These are phyloP conservation scores for Termitomyces sp. DNA, from an alignment of 768 basidiomycete species.

Conservation along the genomic window DNA sequence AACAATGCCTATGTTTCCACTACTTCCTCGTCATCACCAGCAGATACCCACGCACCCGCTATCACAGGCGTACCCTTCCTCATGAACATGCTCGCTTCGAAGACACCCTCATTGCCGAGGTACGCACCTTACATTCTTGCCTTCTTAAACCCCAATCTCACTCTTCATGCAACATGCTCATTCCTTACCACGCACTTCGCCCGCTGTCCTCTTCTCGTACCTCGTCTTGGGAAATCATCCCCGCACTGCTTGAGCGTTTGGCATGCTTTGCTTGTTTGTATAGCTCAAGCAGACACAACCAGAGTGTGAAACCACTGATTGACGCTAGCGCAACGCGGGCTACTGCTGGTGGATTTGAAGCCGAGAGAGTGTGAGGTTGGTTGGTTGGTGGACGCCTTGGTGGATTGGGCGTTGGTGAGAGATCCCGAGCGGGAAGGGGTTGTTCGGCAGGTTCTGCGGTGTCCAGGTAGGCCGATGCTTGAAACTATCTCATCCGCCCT, in stretches of 20 bases:
- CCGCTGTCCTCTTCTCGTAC: conserved; percentile 45
- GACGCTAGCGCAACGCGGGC: conserved; percentile 30
- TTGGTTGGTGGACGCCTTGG: conserved; percentile 28
- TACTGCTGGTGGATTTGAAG: conserved; percentile 39
- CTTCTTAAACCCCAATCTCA: not conserved
- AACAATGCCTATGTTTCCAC: not conserved
- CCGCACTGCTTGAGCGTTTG: conserved; percentile 31
- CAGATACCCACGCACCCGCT: not conserved
- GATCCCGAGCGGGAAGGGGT: conserved; percentile 20
- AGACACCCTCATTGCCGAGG: conserved; percentile 35
- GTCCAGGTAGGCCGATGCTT: conserved; percentile 31
- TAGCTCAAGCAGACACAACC: not conserved
- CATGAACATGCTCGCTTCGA: conserved; percentile 42
- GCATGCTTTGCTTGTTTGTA: conserved; percentile 34
- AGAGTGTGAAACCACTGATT: conserved; percentile 32
- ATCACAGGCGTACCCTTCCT: conserved; percentile 19
- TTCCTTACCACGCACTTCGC: conserved; percentile 32
- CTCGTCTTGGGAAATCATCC: conserved; percentile 35
- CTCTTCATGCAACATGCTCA: conserved; percentile 32
- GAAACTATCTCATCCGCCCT: conserved; percentile 22
- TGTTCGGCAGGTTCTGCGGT: conserved; percentile 31
- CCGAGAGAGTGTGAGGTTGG: conserved; percentile 43
- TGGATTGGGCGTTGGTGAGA: conserved; percentile 30
- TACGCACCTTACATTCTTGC: conserved; percentile 19
- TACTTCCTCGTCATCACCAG: not conserved